Conservation (phyloP, 768 basidiomycete genomes). For the Lactarius vividus region DNA sequence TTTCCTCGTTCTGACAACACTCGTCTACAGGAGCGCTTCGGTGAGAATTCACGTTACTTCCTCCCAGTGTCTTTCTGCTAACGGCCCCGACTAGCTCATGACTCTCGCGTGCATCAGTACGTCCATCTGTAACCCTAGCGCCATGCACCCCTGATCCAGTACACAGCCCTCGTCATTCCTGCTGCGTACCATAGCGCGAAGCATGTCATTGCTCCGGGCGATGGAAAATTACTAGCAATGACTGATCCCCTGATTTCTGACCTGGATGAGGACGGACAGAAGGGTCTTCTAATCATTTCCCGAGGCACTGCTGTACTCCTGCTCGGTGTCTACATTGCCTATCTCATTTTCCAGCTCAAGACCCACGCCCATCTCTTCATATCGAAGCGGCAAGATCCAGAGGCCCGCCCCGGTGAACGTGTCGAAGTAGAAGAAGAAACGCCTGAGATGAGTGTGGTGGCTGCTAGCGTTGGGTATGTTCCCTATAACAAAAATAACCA, state of each 20-base stretch:
- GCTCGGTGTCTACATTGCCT: constrained; percentile 64
- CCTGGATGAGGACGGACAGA: constrained; percentile 28
- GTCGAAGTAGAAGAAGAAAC: constrained; percentile 37
- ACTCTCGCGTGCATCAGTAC: constrained; percentile 81
- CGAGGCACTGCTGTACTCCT: constrained; percentile 78
- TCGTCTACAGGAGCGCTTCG: constrained; percentile 20
- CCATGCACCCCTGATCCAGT: neutral
- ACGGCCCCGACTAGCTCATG: constrained; percentile 54
- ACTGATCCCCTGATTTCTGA: constrained; percentile 28
- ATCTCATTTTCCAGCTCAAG: constrained; percentile 42
- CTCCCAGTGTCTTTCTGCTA: constrained; percentile 7
- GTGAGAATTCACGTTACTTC: constrained; percentile 10
- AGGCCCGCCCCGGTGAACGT: neutral
- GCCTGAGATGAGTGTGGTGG: constrained; percentile 64
- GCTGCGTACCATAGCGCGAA: constrained; percentile 72
- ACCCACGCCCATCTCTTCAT: constrained; percentile 68
- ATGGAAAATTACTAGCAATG: constrained; percentile 9
- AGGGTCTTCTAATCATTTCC: constrained; percentile 72
- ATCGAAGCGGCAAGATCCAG: neutral
- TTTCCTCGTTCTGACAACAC: neutral
- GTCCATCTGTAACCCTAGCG: constrained; percentile 30
- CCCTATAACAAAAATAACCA: neutral
- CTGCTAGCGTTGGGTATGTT: constrained; percentile 55
- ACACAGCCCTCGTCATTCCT: constrained; percentile 79
- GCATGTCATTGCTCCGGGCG: neutral